Evolutionary conservation across 2,329 filamentous ascomycete species (phyloP), one percentile per base, ranked within the genome.

Genomic region (Cercospora janseana): DNA sequence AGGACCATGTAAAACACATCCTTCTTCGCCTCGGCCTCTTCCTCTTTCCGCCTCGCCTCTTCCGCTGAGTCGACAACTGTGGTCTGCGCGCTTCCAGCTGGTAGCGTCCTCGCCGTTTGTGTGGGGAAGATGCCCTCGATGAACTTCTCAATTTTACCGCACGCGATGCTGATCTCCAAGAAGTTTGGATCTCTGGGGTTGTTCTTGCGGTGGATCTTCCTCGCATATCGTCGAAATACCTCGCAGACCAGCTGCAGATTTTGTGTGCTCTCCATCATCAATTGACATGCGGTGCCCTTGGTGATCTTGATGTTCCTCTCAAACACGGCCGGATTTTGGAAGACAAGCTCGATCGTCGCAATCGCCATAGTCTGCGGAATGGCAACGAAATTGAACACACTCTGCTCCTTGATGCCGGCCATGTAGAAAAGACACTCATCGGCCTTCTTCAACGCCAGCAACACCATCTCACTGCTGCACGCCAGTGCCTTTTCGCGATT

Each of bases 341-440:
- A 98, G 62, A 92, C 87, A 13, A 89, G 76, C 61, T 96, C 91
- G 32, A 97, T 75, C 0, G 92, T 97, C 6, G 93, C 92, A 68
- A 98, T 96, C 46, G 92, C 93, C 93, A 98, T 98, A 58, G 84
- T 78, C 71, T 98, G 93, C 2, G 93, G 93, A 57, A 98, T 98
- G 49, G 92, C 92, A 40, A 90, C 90, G 70, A 98, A 98, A 79
- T 98, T 98, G 82, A 98, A 98, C 20, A 95, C 89, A 67, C 89
- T 95, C 75, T 98, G 93, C 67, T 98, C 93, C 60, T 86, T 85
- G 57, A 98, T 82, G 38, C 88, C 93, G 4, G 92, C 92, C 75
- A 98, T 89, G 74, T 97, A 98, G 76, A 91, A 96, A n/a, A 98
- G 73, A 67, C 92, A 97, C 66, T 97, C 90, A 58, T 96, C 90